Evolutionary conservation across 495 filamentous ascomycete species (phyloP), one percentile per base, ranked within the genome.

Genomic region (Hyphodiscus hymeniophilus): DNA sequence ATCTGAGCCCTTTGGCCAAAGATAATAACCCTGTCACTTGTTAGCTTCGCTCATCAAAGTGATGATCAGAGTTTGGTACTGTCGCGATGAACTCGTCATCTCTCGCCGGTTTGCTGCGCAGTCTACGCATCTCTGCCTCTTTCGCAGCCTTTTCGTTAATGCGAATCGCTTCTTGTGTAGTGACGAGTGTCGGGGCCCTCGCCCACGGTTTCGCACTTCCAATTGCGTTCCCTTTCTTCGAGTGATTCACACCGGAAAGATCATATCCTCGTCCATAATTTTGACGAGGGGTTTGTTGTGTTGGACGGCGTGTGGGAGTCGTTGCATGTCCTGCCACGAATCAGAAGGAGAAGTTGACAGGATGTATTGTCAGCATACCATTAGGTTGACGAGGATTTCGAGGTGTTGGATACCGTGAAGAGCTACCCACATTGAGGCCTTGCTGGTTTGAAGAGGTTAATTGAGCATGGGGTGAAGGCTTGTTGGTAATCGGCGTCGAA

Each of bases 1-100:
- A 1, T 57, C 58, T 17, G 69, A 66, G 18, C 71, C 59, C 1
- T 48, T 48, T 17, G 70, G 69, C 74, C 72, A 76, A 8, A 67
- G 41, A 34, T 75, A 75, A 7, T 66, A 58, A 0, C 70, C 56
- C 52, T 55, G 22, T 22, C 26, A 30, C 8, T 4, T 5, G 38
- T 40, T 21, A 40, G 38, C 13, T 22, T 28, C 5, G 4, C 4
- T 10, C 10, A 5, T 28, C 5, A 5, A 10, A 28, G 26, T 28
- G 4, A 28, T n/a, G 26, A 28, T 28, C 26, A 28, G 26, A 28
- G 38, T 20, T 21, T 12, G 16, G 16, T 40, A 40, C 38, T 21
- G 38, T 40, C 6, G 16, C 38, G 5, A 4, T 12, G 16, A 26
- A 40, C 7, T 40, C 35, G 10, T 28, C 24, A 23, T 40, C 15